phyloP scores from a whole-genome alignment of 441 rosid genomes.

The Jatropha podagrica region DNA sequence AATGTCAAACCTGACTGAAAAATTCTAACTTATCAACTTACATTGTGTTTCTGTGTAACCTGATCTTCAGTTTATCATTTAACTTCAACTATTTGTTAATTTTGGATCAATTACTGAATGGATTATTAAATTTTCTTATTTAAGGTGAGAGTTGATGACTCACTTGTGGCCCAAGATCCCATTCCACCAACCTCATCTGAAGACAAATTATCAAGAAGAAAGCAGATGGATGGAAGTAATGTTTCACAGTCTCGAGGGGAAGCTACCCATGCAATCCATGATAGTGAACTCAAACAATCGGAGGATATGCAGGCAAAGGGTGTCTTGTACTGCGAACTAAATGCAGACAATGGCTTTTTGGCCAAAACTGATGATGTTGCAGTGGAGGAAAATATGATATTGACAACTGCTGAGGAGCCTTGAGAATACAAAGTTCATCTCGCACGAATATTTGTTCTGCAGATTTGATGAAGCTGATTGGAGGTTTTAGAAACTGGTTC shows the following conservation, averaged over 20 bases:
- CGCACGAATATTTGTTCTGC: background rate
- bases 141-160: constrained; percentile 43
- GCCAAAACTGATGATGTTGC: constrained; percentile 32
- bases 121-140: constrained; percentile 10
- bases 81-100: background rate
- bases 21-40: background rate
- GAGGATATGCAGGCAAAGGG: constrained; percentile 38
- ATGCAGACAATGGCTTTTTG: constrained; percentile 35
- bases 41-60: background rate
- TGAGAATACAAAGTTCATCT: constrained; percentile 6
- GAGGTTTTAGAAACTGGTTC: background rate
- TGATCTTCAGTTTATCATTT: background rate
- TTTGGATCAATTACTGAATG: background rate
- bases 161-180: constrained; percentile 18
- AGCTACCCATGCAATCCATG: constrained; percentile 24
- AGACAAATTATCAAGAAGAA: constrained; percentile 29
- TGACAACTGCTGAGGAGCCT: constrained; percentile 20
- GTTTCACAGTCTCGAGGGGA: constrained; percentile 18
- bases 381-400: constrained; percentile 20
- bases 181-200: constrained; percentile 26
- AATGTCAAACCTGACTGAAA: background rate
- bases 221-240: constrained; percentile 19
- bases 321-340: constrained; percentile 41
- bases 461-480: background rate
- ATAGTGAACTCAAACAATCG: constrained; percentile 23